Evolutionary conservation across 2,329 filamentous ascomycete species (phyloP), one percentile per base, ranked within the genome.

Genomic region (Thyridium curvatum): DNA sequence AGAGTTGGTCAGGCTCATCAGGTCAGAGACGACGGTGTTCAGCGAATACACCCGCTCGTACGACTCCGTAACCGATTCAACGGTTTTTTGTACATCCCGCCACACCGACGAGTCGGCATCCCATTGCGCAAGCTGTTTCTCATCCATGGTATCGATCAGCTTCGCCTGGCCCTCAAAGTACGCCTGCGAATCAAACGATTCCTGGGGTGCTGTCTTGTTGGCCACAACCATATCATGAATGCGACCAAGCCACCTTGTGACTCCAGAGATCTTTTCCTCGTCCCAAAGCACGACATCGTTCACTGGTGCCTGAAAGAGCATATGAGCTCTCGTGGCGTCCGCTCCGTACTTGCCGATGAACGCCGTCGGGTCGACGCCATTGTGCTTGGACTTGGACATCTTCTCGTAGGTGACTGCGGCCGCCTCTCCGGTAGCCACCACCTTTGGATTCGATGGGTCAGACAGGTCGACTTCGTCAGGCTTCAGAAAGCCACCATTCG

Each of bases 341-440:
- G 88, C 86, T 16, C 89, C 89, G 50, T 93, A 83, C 48, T 77
- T 79, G 8, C 71, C 64, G 41, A 93, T 86, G 46, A 84, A 85
- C 1, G 66, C 69, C 0, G 77, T 79, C 0, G 89, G 89, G 54
- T 94, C 87, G 7, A 94, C 86, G 18, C 89, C 89, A 54, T 95
- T 95, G 64, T 93, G 73, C 60, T 95, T 95, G 52, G 86, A 94
- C 64, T 95, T 95, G 30, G 86, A 93, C 89, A 95, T 95, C 57
- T 95, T 95, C 58, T 94, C 88, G 50, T 76, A 94, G 2, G 77
- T 81, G 14, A 88, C 61, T 18, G 66, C 74, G 2, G 84, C 78
- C 0, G 54, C 52, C 35, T 73, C 62, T 4, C 79, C 77, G 0
- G 79, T 84, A 0, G 72, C 69, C 14, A 69, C 69, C n/a, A 93